Evolutionary conservation across 2,329 filamentous ascomycete species (phyloP).

Genomic region (Hirsutella minnesotensis): DNA sequence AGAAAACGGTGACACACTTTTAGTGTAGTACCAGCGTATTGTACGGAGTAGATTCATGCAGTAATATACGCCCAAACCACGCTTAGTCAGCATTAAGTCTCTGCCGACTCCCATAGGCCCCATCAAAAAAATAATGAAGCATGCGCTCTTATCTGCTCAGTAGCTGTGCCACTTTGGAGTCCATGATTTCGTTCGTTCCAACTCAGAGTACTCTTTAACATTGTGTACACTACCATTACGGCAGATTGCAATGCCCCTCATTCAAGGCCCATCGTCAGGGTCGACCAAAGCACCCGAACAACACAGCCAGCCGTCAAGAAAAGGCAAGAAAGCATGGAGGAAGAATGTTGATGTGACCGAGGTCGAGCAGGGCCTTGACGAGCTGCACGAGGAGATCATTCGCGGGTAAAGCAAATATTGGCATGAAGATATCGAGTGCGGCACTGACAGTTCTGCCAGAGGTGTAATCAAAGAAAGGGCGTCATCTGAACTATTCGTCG

Average conservation of each 20-base stretch:
- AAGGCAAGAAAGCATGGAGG: conserved; percentile 97
- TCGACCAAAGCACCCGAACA: conserved; percentile 58
- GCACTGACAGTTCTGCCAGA: conserved; percentile 32
- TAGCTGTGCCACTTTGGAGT: neutral
- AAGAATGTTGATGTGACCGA: conserved; percentile 95
- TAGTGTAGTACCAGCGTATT: too few species aligned
- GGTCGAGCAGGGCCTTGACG: conserved; percentile 69
- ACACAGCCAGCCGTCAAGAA: conserved; percentile 79
- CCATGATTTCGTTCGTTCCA: too few species aligned
- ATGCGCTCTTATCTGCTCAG: too few species aligned
- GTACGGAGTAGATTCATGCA: too few species aligned
- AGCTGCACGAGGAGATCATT: conserved; percentile 81
- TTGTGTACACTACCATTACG: too few species aligned
- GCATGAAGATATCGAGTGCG: too few species aligned
- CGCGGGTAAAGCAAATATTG: conserved; percentile 50
- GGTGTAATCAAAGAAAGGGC: conserved; percentile 76
- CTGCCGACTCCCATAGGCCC: too few species aligned
- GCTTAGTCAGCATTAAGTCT: too few species aligned
- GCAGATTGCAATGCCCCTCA: conserved; percentile 34
- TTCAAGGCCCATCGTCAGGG: conserved; percentile 32
- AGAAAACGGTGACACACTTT: too few species aligned
- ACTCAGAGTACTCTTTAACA: too few species aligned
- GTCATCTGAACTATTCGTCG: conserved; percentile 71
- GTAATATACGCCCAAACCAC: too few species aligned
- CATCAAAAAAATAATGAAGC: too few species aligned